Percentiles rank a stretch among this genome's conserved stretches.
These are phyloP conservation scores for Mycena indigotica DNA, from an alignment of 768 basidiomycete genomes.

Conservation along the genomic window DNA sequence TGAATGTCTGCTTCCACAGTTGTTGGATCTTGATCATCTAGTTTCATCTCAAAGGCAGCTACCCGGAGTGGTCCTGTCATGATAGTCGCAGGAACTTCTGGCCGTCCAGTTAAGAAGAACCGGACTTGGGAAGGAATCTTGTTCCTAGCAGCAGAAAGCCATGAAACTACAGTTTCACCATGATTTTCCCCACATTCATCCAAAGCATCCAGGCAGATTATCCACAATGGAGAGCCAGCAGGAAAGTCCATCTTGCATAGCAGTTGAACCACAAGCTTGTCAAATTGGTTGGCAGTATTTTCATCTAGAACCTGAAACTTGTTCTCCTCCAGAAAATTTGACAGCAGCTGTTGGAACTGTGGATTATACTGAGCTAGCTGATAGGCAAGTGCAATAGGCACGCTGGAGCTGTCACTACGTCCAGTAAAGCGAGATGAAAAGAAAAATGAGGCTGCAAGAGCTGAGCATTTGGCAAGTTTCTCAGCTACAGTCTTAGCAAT, in stretches of 20 bases:
- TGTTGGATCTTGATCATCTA: background rate
- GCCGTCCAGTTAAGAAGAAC: slow-evolving; percentile 8
- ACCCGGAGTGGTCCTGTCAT: background rate
- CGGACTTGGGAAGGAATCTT: background rate
- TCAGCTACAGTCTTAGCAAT: slow-evolving; percentile 7
- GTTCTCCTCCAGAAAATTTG: background rate
- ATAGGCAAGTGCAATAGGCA: slow-evolving; percentile 1
- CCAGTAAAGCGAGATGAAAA: slow-evolving; percentile 5
- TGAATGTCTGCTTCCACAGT: background rate
- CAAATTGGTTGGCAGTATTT: background rate
- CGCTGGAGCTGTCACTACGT: background rate
- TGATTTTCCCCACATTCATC: slow-evolving; percentile 9
- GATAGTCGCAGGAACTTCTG: background rate
- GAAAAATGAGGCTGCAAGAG: slow-evolving; percentile 8
- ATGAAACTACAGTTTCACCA: background rate
- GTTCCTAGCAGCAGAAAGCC: slow-evolving; percentile 2
- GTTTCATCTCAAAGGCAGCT: background rate
- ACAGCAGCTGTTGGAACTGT: background rate
- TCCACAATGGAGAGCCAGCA: background rate
- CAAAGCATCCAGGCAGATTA: slow-evolving; percentile 2
- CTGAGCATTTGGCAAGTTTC: background rate
- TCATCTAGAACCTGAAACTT: background rate
- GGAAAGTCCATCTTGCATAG: background rate
- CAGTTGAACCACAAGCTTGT: slow-evolving; percentile 2
- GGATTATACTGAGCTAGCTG: slow-evolving; percentile 4